Base-by-base conservation (phyloP, 2,329 filamentous ascomycete species). In the Orbilia blumenaviensis region DNA sequence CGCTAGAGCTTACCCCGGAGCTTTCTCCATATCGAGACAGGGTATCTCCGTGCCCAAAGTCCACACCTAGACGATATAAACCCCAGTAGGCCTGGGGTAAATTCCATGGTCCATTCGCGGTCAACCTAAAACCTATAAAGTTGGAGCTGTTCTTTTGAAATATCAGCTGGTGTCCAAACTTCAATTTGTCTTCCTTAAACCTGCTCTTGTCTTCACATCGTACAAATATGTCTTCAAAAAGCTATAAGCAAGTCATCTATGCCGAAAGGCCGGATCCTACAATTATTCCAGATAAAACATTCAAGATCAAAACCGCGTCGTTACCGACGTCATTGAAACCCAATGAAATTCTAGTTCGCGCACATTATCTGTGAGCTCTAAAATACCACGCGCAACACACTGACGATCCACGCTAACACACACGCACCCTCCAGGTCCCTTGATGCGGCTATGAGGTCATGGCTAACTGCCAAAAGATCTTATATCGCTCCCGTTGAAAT, bases 371-470 rank as follows among this genome's bases (percentile, higher is more conserved):
- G 72, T 76, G 61, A 64, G 67, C n/a, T 25, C 21, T n/a, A 34
- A 27, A 61, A 58, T 54, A 66, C 32, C 60, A 66, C 48, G 66
- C 38, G 0, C 60, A 58, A 72, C 34, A 60, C 38, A 50, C 25
- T 5, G 16, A 54, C 6, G 0, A 8, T 32, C 27, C 12, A 4
- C 8, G 10, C 72, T 84, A 86, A 32, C 38, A 50, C 23, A 18
- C 54, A 16, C 7, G 14, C 34, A n/a, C 8, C 90, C 74, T 92
- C 92, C 80, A 85, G 92, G 48, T 90, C 88, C 8, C 85, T 92
- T 41, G 91, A 92, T 82, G 90, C 91, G 0, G 90, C 90, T n/a
- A 92, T 92, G 90, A 87, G 91, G 79, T 88, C 88, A 72, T 92
- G 89, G 89, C 83, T 93, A 18, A 90, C 83, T 76, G 85, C 85